A percentile compares a stretch with the other conserved stretches of the same genome.
Evolutionary conservation across 139 green algal species (phyloP).

Genomic region (Gonium pectorale): DNA sequence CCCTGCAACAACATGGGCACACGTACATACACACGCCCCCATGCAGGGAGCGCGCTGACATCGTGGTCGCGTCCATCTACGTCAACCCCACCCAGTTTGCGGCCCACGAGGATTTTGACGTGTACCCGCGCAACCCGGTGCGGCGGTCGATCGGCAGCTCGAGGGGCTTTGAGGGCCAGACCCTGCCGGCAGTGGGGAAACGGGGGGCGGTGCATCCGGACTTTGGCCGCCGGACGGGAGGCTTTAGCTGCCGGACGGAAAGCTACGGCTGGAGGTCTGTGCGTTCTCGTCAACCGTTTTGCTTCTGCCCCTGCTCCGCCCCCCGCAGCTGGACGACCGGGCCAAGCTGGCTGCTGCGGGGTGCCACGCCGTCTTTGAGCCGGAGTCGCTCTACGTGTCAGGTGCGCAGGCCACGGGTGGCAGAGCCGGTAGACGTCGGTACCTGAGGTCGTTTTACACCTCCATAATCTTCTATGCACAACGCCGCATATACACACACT

Average conservation of each 20-base stretch:
- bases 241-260: too few species aligned
- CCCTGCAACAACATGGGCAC: too few species aligned
- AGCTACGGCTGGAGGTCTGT: too few species aligned
- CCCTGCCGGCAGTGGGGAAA: too few species aligned
- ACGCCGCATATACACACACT: too few species aligned
- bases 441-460: too few species aligned
- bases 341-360: constrained; percentile 75
- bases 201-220: too few species aligned
- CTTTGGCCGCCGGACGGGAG: too few species aligned
- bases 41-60: constrained; percentile 78
- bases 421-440: not conserved
- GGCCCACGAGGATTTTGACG: constrained; percentile 93
- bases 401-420: not conserved
- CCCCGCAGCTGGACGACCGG: constrained; percentile 78
- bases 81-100: constrained; percentile 98
- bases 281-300: too few species aligned
- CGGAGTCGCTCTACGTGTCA: constrained; percentile 75
- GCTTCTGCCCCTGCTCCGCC: not conserved
- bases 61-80: constrained; percentile 96
- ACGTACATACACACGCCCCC: too few species aligned
- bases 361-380: constrained; percentile 86
- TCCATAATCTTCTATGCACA: too few species aligned
- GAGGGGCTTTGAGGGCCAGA: too few species aligned
- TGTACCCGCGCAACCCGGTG: constrained; percentile 88
- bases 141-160: not conserved